phyloP scores from a whole-genome alignment of 73 alveolate genomes.

The Paramecium octaurelia region DNA sequence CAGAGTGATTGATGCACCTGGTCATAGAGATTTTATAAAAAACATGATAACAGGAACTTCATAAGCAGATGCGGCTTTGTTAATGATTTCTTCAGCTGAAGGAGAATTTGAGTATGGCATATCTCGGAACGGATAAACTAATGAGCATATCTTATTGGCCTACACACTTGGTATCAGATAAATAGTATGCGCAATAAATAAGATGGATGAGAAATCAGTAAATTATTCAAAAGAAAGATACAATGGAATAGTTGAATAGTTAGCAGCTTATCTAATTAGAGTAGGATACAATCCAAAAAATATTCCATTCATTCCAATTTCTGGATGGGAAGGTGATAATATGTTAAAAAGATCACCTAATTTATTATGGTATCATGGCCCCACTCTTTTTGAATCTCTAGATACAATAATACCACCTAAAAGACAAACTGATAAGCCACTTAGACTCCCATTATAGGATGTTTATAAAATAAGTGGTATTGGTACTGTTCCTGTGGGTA shows the following conservation, averaged over 20 bases:
- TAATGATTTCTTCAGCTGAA: conserved; percentile 81
- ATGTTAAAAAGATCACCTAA: conserved; percentile 81
- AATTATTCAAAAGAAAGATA: conserved; percentile 81
- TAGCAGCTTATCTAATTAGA: conserved; percentile 71
- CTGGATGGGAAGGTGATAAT: conserved; percentile 94
- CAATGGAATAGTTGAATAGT: conserved; percentile 85
- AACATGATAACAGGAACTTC: conserved; percentile 96
- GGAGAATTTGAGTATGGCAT: conserved; percentile 97
- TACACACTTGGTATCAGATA: conserved; percentile 95
- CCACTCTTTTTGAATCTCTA: conserved; percentile 89
- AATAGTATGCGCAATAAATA: conserved; percentile 86
- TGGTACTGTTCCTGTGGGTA: conserved; percentile 96
- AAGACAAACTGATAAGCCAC: conserved; percentile 89
- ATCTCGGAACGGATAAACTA: conserved; percentile 90
- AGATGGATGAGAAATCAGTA: conserved; percentile 88
- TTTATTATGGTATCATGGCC: conserved; percentile 97
- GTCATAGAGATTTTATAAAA: conserved; percentile 89
- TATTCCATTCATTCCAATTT: conserved; percentile 86
- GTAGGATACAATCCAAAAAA: conserved; percentile 83
- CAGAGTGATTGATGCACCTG: conserved; percentile 98
- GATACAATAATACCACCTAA: conserved; percentile 89
- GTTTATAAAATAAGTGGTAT: conserved; percentile 91
- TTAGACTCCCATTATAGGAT: conserved; percentile 93
- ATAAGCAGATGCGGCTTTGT: conserved; percentile 91
- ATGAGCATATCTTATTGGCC: conserved; percentile 93